phyloP scores from a whole-genome alignment of 2,329 filamentous ascomycete genomes.

The Claviceps sp. region DNA sequence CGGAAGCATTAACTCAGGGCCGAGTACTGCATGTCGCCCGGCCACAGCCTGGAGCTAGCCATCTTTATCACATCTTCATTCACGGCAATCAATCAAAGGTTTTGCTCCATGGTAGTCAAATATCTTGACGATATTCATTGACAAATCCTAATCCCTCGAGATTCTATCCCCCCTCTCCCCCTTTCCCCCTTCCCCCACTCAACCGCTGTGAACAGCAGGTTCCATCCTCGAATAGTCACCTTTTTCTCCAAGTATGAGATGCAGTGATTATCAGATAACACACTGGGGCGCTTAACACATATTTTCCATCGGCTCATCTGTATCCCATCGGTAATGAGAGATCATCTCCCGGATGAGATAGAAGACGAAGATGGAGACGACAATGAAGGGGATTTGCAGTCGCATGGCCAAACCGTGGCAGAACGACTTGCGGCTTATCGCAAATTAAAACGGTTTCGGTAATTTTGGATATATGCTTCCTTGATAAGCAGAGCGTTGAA shows the following conservation, averaged over 20 bases:
- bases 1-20: not conserved
- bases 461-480: constrained; percentile 12
- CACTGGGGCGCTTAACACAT: not conserved
- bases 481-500: not conserved
- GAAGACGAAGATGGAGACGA: constrained; percentile 48
- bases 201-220: not conserved
- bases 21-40: not conserved
- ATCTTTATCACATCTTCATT: not conserved
- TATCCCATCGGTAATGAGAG: not conserved
- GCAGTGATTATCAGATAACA: not conserved
- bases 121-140: not conserved
- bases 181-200: not conserved
- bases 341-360: constrained; percentile 24
- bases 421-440: constrained; percentile 43
- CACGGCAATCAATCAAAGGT: not conserved
- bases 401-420: constrained; percentile 37
- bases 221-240: not conserved
- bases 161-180: not conserved
- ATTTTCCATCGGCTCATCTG: not conserved
- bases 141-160: not conserved
- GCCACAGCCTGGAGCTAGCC: not conserved
- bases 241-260: not conserved
- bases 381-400: constrained; percentile 17
- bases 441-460: constrained; percentile 75
- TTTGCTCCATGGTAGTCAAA: not conserved